Percentiles rank a stretch among this genome's conserved stretches.
Evolutionary conservation across 176 grass and related monocot genomes (phyloP).

Genomic region (Neostapfia colusana): DNA sequence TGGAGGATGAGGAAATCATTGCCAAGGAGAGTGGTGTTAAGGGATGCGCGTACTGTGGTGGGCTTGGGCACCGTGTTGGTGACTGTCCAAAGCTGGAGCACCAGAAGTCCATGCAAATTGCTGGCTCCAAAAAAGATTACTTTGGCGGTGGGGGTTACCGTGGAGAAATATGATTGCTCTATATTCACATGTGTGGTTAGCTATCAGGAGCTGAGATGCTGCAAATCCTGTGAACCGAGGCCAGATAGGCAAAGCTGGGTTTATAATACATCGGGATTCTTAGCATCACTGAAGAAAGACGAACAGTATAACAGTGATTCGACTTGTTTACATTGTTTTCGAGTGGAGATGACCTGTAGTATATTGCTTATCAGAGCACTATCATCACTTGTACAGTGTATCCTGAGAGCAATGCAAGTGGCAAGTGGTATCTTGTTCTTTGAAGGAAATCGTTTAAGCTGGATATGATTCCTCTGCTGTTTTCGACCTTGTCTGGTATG

Average conservation of each 20-base stretch:
- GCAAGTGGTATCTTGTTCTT: not conserved
- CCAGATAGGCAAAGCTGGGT: too few relatives aligned
- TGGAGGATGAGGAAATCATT: conserved; percentile 75
- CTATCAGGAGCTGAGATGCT: not conserved
- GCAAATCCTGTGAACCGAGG: conserved; percentile 19
- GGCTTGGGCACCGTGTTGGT: conserved; percentile 80
- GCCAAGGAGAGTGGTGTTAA: conserved; percentile 81
- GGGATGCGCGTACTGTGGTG: conserved; percentile 90
- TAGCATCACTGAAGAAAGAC: not conserved
- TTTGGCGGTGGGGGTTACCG: conserved; percentile 81
- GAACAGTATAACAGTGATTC: too few relatives aligned
- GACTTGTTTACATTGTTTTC: conserved; percentile 2
- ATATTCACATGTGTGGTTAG: conserved; percentile 7
- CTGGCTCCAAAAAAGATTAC: conserved; percentile 77
- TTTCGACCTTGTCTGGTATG: not conserved
- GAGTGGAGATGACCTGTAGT: not conserved
- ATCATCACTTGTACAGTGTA: not conserved
- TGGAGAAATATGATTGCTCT: conserved; percentile 71
- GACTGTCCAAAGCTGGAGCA: conserved; percentile 95
- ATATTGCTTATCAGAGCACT: conserved; percentile 7
- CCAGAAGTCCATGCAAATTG: conserved; percentile 83
- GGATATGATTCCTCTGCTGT: not conserved
- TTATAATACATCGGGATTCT: too few relatives aligned
- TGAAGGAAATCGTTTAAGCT: not conserved
- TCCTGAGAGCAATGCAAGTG: not conserved